Conservation (phyloP, 768 basidiomycete species). For the Erythrobasidium yunnanense region DNA sequence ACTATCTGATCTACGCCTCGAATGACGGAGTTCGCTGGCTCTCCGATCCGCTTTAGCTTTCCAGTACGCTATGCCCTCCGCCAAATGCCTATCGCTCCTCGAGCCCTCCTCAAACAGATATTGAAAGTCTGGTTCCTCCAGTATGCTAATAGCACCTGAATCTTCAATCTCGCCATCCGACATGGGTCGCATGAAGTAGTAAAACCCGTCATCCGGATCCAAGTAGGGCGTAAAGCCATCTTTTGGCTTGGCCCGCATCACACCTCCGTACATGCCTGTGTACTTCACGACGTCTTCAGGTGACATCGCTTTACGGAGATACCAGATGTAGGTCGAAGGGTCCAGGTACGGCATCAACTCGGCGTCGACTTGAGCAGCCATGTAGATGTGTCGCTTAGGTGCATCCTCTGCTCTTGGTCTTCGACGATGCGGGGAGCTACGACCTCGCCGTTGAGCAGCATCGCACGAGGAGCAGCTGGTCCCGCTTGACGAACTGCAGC, state of each 20-base stretch:
- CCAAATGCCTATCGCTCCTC: no score
- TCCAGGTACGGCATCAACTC: not conserved
- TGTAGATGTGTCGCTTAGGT: not conserved
- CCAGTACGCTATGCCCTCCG: no score
- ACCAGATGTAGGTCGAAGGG: not conserved
- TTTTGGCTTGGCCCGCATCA: not conserved
- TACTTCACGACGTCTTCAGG: not conserved
- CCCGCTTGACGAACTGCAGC: not conserved
- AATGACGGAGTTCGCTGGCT: no score
- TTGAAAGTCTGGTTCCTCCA: not conserved
- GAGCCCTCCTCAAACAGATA: not conserved
- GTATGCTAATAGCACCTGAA: not conserved
- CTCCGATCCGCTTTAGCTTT: no score
- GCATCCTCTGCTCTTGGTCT: no score
- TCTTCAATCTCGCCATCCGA: not conserved
- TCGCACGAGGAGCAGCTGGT: not conserved
- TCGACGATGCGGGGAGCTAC: no score
- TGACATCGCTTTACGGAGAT: not conserved
- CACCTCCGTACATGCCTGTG: not conserved
- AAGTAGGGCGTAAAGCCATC: not conserved
- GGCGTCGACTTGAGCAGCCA: not conserved
- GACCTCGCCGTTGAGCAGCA: not conserved
- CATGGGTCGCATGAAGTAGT: not conserved
- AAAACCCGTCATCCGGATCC: not conserved
- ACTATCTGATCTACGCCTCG: no score